These are phyloP conservation scores for Syncephalastrum monosporum DNA, from an alignment of 371 early-diverging fungal species.

Conservation along the genomic window DNA sequence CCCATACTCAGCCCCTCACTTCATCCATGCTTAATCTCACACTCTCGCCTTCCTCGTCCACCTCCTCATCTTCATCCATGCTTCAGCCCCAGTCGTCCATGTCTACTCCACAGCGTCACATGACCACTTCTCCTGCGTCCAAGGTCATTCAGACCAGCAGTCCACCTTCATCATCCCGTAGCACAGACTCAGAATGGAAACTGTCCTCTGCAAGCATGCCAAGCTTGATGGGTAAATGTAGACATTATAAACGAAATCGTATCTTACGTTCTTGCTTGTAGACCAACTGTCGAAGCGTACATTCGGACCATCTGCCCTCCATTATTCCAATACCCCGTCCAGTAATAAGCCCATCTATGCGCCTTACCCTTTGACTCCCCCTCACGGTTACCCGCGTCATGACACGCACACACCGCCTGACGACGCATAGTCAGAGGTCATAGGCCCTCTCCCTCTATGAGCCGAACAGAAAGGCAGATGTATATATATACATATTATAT, in stretches of 20 bases:
- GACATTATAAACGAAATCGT: not conserved
- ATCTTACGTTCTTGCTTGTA: not conserved
- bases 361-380: conserved; percentile 28
- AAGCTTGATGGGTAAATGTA: conserved; percentile 40
- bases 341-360: conserved; percentile 12
- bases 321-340: conserved; percentile 6
- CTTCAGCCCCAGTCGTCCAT: conserved; percentile 18
- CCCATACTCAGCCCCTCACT: conserved; percentile 17
- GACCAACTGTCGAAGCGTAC: conserved; percentile 34
- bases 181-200: conserved; percentile 20
- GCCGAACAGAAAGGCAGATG: too few species aligned
- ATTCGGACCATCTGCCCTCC: conserved; percentile 18
- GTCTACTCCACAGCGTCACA: conserved; percentile 23
- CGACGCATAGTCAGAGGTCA: too few species aligned
- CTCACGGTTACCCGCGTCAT: conserved; percentile 14
- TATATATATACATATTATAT: too few species aligned
- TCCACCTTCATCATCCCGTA: conserved; percentile 13
- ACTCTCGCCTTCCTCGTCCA: conserved; percentile 35
- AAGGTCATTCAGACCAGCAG: conserved; percentile 4
- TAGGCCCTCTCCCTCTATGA: too few species aligned
- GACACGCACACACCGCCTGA: too few species aligned
- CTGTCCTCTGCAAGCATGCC: conserved; percentile 27
- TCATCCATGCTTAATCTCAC: conserved; percentile 44
- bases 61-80: conserved; percentile 24
- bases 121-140: too few species aligned